Evolutionary conservation across 2,329 filamentous ascomycete genomes (phyloP).

Genomic region (Didymella pinodella): DNA sequence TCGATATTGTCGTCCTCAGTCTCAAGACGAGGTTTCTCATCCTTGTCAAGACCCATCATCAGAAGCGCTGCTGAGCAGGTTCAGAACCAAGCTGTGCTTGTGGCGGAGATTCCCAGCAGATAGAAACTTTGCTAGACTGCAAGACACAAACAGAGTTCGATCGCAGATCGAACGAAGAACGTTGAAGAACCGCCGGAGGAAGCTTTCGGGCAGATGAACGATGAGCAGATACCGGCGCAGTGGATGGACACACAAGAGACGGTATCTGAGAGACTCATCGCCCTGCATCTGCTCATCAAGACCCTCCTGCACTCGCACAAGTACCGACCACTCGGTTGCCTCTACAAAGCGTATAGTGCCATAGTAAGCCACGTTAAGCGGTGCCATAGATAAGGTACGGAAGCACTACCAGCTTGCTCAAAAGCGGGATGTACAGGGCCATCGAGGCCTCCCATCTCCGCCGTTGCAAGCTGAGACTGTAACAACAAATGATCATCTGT

Average conservation of each 20-base stretch:
- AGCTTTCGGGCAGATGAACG: conserved; percentile 6
- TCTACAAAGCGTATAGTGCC: conserved; percentile 1
- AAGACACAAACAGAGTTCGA: conserved; percentile 5
- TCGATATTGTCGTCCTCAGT: conserved; percentile 33
- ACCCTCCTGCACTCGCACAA: conserved; percentile 13
- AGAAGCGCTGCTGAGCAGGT: background rate
- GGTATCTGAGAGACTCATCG: background rate
- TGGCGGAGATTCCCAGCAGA: background rate
- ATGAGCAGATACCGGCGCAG: conserved; percentile 5
- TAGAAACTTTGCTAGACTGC: background rate
- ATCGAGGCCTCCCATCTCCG: conserved; percentile 1
- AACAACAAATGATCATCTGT: conserved; percentile 11
- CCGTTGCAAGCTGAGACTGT: conserved; percentile 7
- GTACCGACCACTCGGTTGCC: conserved; percentile 9
- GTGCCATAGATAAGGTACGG: conserved; percentile 20
- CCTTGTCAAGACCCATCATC: conserved; percentile 13
- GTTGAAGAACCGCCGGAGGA: background rate
- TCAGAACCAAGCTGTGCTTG: background rate
- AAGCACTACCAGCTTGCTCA: conserved; percentile 3
- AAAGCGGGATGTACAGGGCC: conserved; percentile 8
- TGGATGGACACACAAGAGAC: conserved; percentile 1
- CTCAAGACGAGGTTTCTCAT: conserved; percentile 25
- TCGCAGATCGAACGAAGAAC: conserved; percentile 18
- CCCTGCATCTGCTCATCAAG: conserved; percentile 16
- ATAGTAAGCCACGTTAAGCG: conserved; percentile 25